These are phyloP conservation scores for Mallotus japonicus DNA, from an alignment of 441 rosid genomes.

Conservation along the genomic window DNA sequence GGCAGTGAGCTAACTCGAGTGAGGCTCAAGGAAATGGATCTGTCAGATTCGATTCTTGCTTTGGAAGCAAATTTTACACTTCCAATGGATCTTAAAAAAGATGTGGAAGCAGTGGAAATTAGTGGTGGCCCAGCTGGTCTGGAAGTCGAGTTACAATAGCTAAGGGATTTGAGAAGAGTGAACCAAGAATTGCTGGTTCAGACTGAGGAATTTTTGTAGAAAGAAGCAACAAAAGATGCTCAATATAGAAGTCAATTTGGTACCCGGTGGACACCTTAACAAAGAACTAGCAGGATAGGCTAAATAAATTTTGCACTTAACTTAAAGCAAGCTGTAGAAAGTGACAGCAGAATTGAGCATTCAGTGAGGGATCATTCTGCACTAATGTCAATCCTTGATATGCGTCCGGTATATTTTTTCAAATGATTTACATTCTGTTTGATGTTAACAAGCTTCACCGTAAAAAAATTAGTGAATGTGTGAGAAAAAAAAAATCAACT, in stretches of 20 bases:
- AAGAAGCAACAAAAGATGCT: conserved; percentile 88
- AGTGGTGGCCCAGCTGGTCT: conserved; percentile 91
- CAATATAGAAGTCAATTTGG: conserved; percentile 97
- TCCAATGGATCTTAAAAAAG: conserved; percentile 75
- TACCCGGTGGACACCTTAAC: conserved; percentile 94
- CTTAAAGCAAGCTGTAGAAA: conserved; percentile 94
- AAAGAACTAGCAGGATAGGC: conserved; percentile 88
- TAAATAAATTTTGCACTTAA: conserved; percentile 85
- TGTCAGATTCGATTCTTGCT: conserved; percentile 89
- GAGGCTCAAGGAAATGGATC: conserved; percentile 95
- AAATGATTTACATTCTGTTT: no score
- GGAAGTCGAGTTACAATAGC: conserved; percentile 88
- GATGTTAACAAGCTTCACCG: no score
- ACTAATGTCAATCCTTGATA: conserved; percentile 88
- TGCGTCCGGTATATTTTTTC: conserved; percentile 21
- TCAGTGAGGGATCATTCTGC: conserved; percentile 76
- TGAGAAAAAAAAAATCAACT: no score
- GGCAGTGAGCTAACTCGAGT: conserved; percentile 91
- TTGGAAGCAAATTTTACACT: conserved; percentile 71
- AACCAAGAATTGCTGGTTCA: conserved; percentile 87
- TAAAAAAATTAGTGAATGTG: no score
- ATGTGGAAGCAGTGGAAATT: conserved; percentile 91
- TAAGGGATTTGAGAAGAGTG: conserved; percentile 83
- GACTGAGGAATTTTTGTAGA: conserved; percentile 91
- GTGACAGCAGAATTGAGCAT: conserved; percentile 88